Evolutionary conservation across 176 grass and related monocot species (phyloP).

Genomic region (Carex pumila): DNA sequence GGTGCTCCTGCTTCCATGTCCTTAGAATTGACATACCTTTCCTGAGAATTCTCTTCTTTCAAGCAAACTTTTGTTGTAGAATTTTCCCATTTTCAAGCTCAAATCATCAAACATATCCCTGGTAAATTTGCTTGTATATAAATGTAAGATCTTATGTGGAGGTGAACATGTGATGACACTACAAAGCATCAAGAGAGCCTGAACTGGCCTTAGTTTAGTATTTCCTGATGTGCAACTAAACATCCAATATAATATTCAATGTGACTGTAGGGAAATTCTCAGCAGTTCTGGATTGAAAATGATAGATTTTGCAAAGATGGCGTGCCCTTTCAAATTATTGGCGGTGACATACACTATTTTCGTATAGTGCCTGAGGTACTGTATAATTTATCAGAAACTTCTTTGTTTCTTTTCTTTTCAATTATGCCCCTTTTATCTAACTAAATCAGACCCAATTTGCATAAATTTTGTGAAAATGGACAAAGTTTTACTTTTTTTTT

Average conservation of each 20-base stretch:
- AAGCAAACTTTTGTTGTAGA: neutral
- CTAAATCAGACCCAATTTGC: neutral
- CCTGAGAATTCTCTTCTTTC: neutral
- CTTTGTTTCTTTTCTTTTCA: neutral
- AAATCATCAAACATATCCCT: neutral
- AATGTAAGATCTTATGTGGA: neutral
- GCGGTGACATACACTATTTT: conserved; percentile 89
- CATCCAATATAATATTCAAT: neutral
- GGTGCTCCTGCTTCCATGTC: neutral
- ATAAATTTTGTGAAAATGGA: neutral
- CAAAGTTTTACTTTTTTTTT: neutral
- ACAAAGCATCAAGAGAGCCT: neutral
- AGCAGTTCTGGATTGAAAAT: conserved; percentile 63
- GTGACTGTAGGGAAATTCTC: neutral
- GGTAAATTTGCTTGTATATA: neutral
- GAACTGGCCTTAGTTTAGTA: neutral
- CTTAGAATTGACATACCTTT: neutral
- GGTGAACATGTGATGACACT: neutral
- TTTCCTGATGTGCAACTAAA: neutral
- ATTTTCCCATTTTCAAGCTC: neutral
- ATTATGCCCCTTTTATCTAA: neutral
- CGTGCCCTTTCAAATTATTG: conserved; percentile 67
- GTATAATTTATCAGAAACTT: neutral
- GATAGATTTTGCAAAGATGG: conserved; percentile 80
- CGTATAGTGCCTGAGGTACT: conserved; percentile 81